Conservation (phyloP, 495 filamentous ascomycete genomes). For the Penicillium angulare region DNA sequence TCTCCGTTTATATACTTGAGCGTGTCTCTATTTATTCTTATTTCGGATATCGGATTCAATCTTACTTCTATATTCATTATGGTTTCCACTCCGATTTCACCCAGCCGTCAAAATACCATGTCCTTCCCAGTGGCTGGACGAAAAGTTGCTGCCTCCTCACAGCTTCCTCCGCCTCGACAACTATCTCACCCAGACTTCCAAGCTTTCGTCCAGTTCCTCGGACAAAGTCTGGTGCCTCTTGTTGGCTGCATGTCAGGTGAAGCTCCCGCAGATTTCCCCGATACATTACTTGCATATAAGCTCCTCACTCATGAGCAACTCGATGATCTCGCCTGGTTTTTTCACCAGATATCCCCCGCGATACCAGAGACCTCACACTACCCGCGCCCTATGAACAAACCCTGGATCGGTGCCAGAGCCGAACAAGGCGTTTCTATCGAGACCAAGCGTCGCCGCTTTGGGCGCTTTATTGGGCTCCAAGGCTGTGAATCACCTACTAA, state of each 20-base stretch:
- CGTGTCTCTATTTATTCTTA: too few species aligned
- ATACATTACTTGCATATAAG: slow-evolving; percentile 65
- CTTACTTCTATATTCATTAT: background rate
- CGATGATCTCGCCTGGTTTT: slow-evolving; percentile 70
- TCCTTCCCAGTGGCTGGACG: background rate
- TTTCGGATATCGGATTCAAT: too few species aligned
- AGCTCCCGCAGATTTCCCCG: slow-evolving; percentile 65
- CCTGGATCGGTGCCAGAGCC: slow-evolving; percentile 33
- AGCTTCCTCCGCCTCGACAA: background rate
- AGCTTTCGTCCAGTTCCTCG: slow-evolving; percentile 29
- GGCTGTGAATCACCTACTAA: too few species aligned
- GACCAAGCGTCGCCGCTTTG: slow-evolving; percentile 61
- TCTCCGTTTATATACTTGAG: background rate
- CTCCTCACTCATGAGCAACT: slow-evolving; percentile 70
- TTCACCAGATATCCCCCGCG: slow-evolving; percentile 66
- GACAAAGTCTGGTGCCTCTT: slow-evolving; percentile 36
- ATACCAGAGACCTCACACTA: slow-evolving; percentile 55
- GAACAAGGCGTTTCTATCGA: slow-evolving; percentile 40
- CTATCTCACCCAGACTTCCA: slow-evolving; percentile 18
- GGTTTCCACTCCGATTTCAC: slow-evolving; percentile 2
- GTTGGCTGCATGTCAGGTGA: slow-evolving; percentile 51
- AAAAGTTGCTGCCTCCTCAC: too few species aligned
- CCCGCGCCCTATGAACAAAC: slow-evolving; percentile 49
- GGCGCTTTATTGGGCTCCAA: slow-evolving; percentile 64
- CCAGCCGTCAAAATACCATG: background rate